A percentile compares a stretch with the other conserved stretches of the same genome.
These are phyloP conservation scores for Beverwykella pulmonaria DNA, from an alignment of 495 filamentous ascomycete genomes.

Conservation along the genomic window DNA sequence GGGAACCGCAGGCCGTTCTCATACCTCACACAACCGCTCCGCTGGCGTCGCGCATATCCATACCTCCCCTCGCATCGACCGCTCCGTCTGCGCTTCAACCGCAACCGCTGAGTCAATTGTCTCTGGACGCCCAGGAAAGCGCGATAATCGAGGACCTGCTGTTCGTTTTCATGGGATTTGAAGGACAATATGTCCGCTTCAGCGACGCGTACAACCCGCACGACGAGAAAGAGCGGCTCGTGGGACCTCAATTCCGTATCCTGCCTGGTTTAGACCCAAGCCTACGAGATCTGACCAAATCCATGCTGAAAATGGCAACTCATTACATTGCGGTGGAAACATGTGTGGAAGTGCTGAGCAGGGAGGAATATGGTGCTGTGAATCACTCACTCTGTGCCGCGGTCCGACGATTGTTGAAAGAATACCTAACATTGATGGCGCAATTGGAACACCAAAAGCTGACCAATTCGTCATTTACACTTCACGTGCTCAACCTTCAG, in stretches of 20 bases:
- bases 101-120: constrained; percentile 68
- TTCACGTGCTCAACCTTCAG: constrained; percentile 90
- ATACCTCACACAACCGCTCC: constrained; percentile 86
- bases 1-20: constrained; percentile 82
- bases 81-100: constrained; percentile 75
- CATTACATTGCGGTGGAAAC: constrained; percentile 88
- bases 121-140: constrained; percentile 78
- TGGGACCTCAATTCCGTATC: constrained; percentile 78
- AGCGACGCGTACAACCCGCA: constrained; percentile 76
- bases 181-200: constrained; percentile 94
- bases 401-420: constrained; percentile 85
- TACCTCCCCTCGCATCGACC: constrained; percentile 74
- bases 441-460: constrained; percentile 91
- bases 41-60: constrained; percentile 80
- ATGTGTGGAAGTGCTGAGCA: constrained; percentile 90
- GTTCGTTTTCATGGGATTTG: constrained; percentile 98
- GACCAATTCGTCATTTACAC: constrained; percentile 81
- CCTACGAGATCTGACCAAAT: constrained; percentile 79
- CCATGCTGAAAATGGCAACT: constrained; percentile 94
- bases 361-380: constrained; percentile 92
- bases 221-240: constrained; percentile 80
- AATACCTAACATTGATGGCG: constrained; percentile 88
- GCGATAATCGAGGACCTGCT: constrained; percentile 87
- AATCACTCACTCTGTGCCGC: constrained; percentile 94
- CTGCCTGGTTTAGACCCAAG: constrained; percentile 86